Base-by-base conservation (phyloP, 2,329 filamentous ascomycete genomes). In the Calonectria fujianensis region DNA sequence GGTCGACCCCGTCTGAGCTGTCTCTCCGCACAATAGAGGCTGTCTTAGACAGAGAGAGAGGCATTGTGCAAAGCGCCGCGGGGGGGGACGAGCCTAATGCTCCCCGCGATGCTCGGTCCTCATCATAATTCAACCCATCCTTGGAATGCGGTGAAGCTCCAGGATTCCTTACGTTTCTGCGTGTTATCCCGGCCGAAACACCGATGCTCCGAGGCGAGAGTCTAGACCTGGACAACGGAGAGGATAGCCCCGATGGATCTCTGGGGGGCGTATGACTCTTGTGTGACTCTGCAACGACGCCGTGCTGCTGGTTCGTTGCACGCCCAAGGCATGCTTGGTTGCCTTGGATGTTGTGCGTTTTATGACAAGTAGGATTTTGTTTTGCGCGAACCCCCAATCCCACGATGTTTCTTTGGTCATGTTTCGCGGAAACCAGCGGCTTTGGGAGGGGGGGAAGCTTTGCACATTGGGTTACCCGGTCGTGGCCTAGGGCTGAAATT, bases 11-110 rank as follows among this genome's bases (percentile, higher is more conserved):
- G 29, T 39, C 57, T 10, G 20, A n/a, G 20, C 10, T 63, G 57
- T 63, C 35, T 41, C 35, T 41, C 57, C 57, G 24, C 37, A 63
- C 57, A 63, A 29, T 41, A 18, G 29, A 29, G 18, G 57, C 35
- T 63, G 57, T 63, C 57, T 63, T 63, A 13, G 37, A 61, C 35
- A 41, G 16, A 20, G 35, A 35, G 11, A 32, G 37, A 10, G 37
- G 37, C n/a, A 39, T 41, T 29, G n/a, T 24, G 57, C 24, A 63
- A 63, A 63, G 18, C 57, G 24, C 9, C 31, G 35, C 9, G 57
- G 57, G 27, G 24, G 24, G 27, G 54, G 54, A 41, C n/a, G 35
- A 20, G 57, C 41, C 37, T 63, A 14, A 63, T 41, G 35, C 14
- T 14, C 37, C 35, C 57, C 35, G 18, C 39, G 57, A 31, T 39